Conservation (phyloP, 1,284 basidiomycete genomes). For the Cryptococcus sp. region DNA sequence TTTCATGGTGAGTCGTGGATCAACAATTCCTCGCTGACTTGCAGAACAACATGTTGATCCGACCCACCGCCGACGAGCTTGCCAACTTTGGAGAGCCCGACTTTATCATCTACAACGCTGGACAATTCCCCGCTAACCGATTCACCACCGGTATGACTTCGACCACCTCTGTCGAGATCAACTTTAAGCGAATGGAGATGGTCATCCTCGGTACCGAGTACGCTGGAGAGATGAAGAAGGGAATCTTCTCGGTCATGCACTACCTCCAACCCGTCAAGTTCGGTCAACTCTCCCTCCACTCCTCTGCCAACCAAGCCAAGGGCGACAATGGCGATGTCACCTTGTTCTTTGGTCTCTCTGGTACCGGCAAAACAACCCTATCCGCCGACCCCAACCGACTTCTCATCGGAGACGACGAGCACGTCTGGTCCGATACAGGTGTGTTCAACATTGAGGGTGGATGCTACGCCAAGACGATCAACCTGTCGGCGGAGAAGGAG, state of each 20-base stretch:
- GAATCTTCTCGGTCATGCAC: slow-evolving; percentile 99
- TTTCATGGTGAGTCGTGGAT: slow-evolving; percentile 90
- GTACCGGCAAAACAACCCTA: slow-evolving; percentile 96
- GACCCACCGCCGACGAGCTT: slow-evolving; percentile 91
- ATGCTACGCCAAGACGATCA: slow-evolving; percentile 98
- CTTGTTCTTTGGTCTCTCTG: slow-evolving; percentile 98
- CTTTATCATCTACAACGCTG: slow-evolving; percentile 99
- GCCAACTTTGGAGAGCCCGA: slow-evolving; percentile 96
- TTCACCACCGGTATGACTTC: slow-evolving; percentile 99
- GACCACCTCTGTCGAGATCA: slow-evolving; percentile 97
- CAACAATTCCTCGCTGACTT: too few species aligned
- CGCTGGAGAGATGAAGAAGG: slow-evolving; percentile 99
- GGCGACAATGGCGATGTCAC: slow-evolving; percentile 89
- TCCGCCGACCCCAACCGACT: slow-evolving; percentile 86
- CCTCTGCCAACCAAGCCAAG: slow-evolving; percentile 75
- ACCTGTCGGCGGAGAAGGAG: slow-evolving; percentile 90
- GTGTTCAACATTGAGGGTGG: slow-evolving; percentile 99
- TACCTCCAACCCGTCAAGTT: slow-evolving; percentile 99
- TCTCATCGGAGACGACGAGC: slow-evolving; percentile 95
- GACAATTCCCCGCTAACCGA: slow-evolving; percentile 99
- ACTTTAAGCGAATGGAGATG: slow-evolving; percentile 99
- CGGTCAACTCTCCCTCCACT: slow-evolving; percentile 95
- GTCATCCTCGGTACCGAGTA: slow-evolving; percentile 99
- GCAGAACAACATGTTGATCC: slow-evolving; percentile 98
- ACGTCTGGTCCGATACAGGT: slow-evolving; percentile 95